Evolutionary conservation across 192 early-diverging fungal genomes (phyloP), one percentile per base, ranked within the genome.

Genomic region (Irineochytrium annulatum): DNA sequence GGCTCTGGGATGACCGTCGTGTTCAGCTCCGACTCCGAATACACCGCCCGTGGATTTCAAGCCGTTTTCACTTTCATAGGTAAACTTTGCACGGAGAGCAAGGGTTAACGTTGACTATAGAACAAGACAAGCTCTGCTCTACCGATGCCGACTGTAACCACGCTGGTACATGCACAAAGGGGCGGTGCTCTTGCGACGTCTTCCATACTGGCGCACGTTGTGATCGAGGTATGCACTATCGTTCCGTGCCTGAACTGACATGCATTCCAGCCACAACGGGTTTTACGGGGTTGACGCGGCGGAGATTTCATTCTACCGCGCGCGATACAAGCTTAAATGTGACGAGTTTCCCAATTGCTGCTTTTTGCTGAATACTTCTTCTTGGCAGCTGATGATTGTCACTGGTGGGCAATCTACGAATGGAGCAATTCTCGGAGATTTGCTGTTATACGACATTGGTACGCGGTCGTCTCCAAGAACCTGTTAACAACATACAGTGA

Each of bases 21-120:
- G 3, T 74, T 74, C 34, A 43, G 14, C 4, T 65, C 62, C 20
- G 72, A 74, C 43, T 20, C 24, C 2, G 63, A 49, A n/a, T 49
- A 66, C 20, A 56, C 45, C 2, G 17, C 67, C 3, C 13, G 24
- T 6, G 72, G 72, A 20, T 68, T 74, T 39, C 45, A 28, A 4
- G 72, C 62, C 14, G 17, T 57, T 5, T 74, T 69, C 46, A 60
- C 53, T 27, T 56, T 65, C 27, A 28, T 60, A 33, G 52, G 72
- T 74, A 33, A 60, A 65, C 43, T 41, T n/a, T 41, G 8, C 37
- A 13, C n/a, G 8, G 11, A 41, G 37, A 13, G 37, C n/a, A 41
- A 41, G 11, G 37, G n/a, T 41, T 41, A n/a, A n/a, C 37, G 37
- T n/a, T 41, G 8, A 41, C 44, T 11, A 48, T 30, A 60, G 43